Percentiles rank a stretch among this genome's conserved stretches.
Conservation (phyloP, 108 stramenopile species). For the Stephanodiscus triporus region DNA sequence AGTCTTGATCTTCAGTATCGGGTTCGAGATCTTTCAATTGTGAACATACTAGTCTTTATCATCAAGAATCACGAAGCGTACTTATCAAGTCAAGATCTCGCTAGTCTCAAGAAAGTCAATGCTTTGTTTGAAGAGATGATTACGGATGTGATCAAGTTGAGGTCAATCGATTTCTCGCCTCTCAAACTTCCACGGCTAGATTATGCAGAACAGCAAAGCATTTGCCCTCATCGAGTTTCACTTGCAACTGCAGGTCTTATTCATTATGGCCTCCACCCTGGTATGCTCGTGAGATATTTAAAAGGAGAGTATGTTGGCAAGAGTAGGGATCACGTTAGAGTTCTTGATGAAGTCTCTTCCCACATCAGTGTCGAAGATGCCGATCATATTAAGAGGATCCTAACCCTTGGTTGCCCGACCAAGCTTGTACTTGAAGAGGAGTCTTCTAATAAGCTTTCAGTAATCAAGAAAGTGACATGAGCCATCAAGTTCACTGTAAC, state of each 20-base stretch:
- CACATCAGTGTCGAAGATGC: background rate
- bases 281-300: background rate
- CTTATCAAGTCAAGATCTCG: background rate
- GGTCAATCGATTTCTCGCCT: background rate
- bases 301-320: slow-evolving; percentile 6
- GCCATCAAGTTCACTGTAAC: too few relatives aligned
- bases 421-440: background rate
- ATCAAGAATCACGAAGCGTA: background rate
- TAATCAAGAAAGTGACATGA: too few relatives aligned
- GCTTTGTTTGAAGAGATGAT: background rate
- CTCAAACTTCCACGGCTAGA: background rate
- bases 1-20: background rate
- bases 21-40: background rate
- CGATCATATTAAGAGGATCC: background rate
- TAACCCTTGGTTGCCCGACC: background rate
- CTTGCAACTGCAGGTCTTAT: slow-evolving; percentile 3
- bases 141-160: background rate
- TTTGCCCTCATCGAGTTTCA: background rate
- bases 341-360: background rate
- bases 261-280: slow-evolving; percentile 13
- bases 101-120: background rate
- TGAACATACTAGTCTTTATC: background rate
- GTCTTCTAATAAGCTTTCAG: background rate
- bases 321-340: background rate
- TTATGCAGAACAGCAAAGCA: background rate